Evolutionary conservation across 2,329 filamentous ascomycete species (phyloP).

Genomic region (Penicillium sp.): DNA sequence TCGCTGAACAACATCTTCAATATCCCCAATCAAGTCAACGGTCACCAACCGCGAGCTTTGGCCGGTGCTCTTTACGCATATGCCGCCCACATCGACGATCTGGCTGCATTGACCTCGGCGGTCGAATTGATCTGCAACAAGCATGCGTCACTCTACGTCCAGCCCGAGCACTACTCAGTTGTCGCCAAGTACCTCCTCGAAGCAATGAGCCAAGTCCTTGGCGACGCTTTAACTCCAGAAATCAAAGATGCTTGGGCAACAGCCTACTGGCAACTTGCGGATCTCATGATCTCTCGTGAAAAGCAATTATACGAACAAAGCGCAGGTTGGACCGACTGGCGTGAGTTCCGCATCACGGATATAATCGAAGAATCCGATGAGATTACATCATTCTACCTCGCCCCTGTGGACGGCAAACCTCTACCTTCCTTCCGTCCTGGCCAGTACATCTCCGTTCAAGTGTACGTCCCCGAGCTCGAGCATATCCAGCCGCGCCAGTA

Average conservation of each 20-base stretch:
- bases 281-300: conserved; percentile 69
- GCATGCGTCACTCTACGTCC: conserved; percentile 68
- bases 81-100: conserved; percentile 68
- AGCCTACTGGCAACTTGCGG: conserved; percentile 71
- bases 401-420: conserved; percentile 59
- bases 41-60: conserved; percentile 67
- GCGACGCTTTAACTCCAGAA: conserved; percentile 63
- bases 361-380: conserved; percentile 67
- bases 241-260: conserved; percentile 66
- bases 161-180: conserved; percentile 66
- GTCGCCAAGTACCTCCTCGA: conserved; percentile 68
- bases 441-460: conserved; percentile 67
- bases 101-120: conserved; percentile 56
- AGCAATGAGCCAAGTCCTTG: conserved; percentile 66
- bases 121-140: conserved; percentile 73
- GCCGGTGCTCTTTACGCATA: conserved; percentile 68
- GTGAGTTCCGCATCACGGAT: conserved; percentile 62
- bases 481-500: conserved; percentile 69
- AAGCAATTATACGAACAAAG: conserved; percentile 60
- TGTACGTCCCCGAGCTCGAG: conserved; percentile 59
- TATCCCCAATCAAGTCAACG: conserved; percentile 64
- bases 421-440: conserved; percentile 66
- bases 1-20: conserved; percentile 71
- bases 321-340: conserved; percentile 65
- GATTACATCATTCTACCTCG: conserved; percentile 69